Evolutionary conservation across 2,329 filamentous ascomycete species (phyloP).

Genomic region (Talaromyces sp.): DNA sequence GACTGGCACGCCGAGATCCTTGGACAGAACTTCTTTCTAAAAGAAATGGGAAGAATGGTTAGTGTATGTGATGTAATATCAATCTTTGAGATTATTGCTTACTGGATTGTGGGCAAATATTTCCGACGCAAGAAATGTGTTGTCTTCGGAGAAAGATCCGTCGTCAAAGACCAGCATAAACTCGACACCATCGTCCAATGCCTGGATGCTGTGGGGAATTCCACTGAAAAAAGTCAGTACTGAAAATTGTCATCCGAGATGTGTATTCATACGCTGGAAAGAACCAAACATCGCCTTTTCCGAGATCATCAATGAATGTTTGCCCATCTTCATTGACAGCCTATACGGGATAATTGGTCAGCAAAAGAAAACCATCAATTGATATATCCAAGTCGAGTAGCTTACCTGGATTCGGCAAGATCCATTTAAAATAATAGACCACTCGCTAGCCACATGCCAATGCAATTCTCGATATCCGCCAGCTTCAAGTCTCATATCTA

Average conservation of each 20-base stretch:
- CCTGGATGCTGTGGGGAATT: conserved; percentile 72
- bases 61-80: not conserved
- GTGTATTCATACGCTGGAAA: conserved; percentile 56
- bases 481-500: conserved; percentile 55
- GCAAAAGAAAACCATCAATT: not conserved
- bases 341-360: conserved; percentile 12
- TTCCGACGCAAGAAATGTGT: conserved; percentile 67
- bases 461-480: conserved; percentile 60
- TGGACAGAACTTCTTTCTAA: conserved; percentile 48
- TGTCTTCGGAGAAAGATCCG: conserved; percentile 60
- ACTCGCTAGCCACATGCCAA: conserved; percentile 41
- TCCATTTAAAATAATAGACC: conserved; percentile 36
- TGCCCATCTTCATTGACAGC: conserved; percentile 55
- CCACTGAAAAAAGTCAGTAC: conserved; percentile 36
- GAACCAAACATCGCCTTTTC: conserved; percentile 75
- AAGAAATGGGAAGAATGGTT: not conserved
- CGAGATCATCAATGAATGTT: conserved; percentile 70
- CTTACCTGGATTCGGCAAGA: conserved; percentile 31
- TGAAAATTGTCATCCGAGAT: not conserved
- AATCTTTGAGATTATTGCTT: not conserved
- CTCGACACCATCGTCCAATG: conserved; percentile 61
- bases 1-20: conserved; percentile 48
- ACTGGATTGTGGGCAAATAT: conserved; percentile 46
- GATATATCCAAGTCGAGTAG: not conserved
- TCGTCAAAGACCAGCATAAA: conserved; percentile 61